These are phyloP conservation scores for Blastobotrys americana DNA, from an alignment of 805 yeast species.

Conservation along the genomic window DNA sequence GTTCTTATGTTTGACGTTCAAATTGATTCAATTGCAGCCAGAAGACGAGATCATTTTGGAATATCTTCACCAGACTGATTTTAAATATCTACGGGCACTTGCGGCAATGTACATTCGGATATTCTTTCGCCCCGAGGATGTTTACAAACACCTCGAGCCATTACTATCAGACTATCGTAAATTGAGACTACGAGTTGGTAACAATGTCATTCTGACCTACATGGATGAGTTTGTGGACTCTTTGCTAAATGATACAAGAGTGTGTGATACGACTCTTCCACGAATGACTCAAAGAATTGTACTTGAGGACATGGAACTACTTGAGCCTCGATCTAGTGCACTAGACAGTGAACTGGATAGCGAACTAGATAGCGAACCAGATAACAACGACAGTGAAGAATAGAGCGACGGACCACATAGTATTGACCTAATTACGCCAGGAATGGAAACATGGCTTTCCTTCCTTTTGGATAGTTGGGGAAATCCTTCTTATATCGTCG, in stretches of 20 bases:
- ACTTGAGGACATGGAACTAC: conserved; percentile 31
- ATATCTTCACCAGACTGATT: conserved; percentile 53
- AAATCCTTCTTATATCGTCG: conserved; percentile 56
- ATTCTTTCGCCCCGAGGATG: conserved; percentile 38
- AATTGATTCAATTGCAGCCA: conserved; percentile 74
- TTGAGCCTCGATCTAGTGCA: conserved; percentile 30
- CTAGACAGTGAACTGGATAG: conserved; percentile 34
- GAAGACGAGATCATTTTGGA: conserved; percentile 46
- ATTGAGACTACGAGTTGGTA: conserved; percentile 39
- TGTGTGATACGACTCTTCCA: conserved; percentile 71
- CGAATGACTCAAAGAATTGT: conserved; percentile 38
- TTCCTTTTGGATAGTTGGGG: conserved; percentile 72
- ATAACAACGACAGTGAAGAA: no score
- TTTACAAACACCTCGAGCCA: conserved; percentile 48
- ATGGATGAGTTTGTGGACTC: conserved; percentile 73
- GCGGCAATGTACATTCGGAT: conserved; percentile 53
- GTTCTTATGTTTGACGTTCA: conserved; percentile 68
- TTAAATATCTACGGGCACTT: conserved; percentile 70
- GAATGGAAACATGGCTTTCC: conserved; percentile 75
- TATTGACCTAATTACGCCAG: conserved; percentile 39
- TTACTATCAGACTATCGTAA: conserved; percentile 62
- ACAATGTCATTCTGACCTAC: conserved; percentile 39
- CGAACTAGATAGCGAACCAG: no score
- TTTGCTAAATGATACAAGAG: conserved; percentile 48
- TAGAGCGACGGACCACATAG: no score